Percentiles rank a stretch among this genome's conserved stretches.
Conservation (phyloP, 768 basidiomycete species). For the Serpula lacrymans region DNA sequence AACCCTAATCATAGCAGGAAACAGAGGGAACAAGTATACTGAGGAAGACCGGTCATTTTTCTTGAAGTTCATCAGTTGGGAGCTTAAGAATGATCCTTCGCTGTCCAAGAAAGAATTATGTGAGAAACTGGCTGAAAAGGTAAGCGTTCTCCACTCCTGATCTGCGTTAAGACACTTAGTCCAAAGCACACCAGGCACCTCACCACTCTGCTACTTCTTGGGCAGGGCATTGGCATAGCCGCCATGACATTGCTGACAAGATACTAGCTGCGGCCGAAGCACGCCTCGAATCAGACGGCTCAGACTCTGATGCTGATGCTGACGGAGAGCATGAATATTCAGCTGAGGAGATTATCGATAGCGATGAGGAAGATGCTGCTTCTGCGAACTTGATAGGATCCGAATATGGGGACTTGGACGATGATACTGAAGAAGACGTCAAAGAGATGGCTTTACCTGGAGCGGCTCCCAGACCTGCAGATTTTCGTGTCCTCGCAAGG, state of each 20-base stretch:
- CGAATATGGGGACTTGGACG: conserved; percentile 14
- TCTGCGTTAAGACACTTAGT: not conserved
- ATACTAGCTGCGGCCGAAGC: conserved; percentile 35
- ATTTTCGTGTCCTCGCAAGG: conserved; percentile 56
- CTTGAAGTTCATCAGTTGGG: conserved; percentile 63
- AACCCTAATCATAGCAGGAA: conserved; percentile 39
- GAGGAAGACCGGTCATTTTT: conserved; percentile 65
- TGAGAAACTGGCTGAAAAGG: conserved; percentile 55
- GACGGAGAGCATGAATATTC: conserved; percentile 34
- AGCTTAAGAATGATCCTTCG: conserved; percentile 49
- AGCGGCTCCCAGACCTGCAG: conserved; percentile 53
- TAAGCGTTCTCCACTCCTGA: conserved; percentile 8
- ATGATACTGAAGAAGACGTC: conserved; percentile 26
- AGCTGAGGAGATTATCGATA: conserved; percentile 35
- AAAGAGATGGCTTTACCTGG: conserved; percentile 51
- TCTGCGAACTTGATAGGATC: conserved; percentile 1
- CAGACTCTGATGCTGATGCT: conserved; percentile 29
- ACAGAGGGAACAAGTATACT: conserved; percentile 61
- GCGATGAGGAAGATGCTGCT: conserved; percentile 21
- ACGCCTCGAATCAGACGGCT: too few species aligned
- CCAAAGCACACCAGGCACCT: conserved; percentile 45
- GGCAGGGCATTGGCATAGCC: conserved; percentile 63
- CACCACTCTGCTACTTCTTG: conserved; percentile 64
- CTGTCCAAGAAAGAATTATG: conserved; percentile 54
- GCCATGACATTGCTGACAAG: conserved; percentile 66